Evolutionary conservation across 352 stramenopile species (phyloP), one percentile per base, ranked within the genome.

Genomic region (Phytophthora pinifolia): DNA sequence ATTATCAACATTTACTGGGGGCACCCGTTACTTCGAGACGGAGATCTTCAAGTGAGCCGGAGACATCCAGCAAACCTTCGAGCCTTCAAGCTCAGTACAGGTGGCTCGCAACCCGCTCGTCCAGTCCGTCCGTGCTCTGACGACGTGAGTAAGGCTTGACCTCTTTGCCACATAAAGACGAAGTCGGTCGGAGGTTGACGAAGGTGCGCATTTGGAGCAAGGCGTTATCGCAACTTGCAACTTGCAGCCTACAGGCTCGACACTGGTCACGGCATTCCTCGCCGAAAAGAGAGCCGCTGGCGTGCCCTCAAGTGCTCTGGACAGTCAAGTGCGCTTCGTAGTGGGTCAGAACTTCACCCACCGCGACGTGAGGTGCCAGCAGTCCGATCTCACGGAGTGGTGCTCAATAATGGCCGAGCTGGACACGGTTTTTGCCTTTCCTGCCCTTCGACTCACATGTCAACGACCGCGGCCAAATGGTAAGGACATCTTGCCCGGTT

Each of bases 121-220:
- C 20, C 48, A 55, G 7, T 33, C n/a, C 14, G 55, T 27, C 55
- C 55, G 15, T 41, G 46, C 51, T 67, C 27, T 70, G 46, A 27
- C 42, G 34, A 39, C 37, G 56, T 63, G 44, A 63, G 45, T 54
- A 67, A 66, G 52, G 30, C 35, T 57, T 69, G 54, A 62, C 35
- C 34, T 37, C 54, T 34, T 54, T 50, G 55, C 41, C 38, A 36
- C 36, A 61, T 46, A 70, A 33, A 59, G 33, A 59, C 37, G 47
- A 22, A 65, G 20, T 34, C 34, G 52, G 2, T 0, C 13, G 22
- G 32, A 49, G 32, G 58, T 51, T 62, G 44, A 62, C 36, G 39
- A 48, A 45, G 36, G 39, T 58, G 39, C 52, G 20, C 38, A 30
- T 45, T 47, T 43, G 32, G n/a, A 48, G 27, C 30, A 33, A 59